Percentiles rank a stretch among this genome's conserved stretches.
These are phyloP conservation scores for Castanopsis chinensis DNA, from an alignment of 306 rosid genomes.

Conservation along the genomic window DNA sequence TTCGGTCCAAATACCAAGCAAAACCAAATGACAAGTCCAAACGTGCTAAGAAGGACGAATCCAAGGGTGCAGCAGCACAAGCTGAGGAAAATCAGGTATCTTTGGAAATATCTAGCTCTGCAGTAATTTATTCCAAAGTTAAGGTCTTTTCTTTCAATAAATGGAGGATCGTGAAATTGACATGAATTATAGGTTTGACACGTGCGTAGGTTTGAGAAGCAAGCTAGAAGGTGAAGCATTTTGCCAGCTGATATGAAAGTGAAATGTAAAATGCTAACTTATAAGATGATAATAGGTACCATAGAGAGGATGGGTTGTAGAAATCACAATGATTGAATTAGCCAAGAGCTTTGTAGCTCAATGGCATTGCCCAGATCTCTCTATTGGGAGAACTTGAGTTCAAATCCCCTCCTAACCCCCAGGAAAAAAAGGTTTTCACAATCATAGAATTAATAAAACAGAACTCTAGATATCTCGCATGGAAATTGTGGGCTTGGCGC, in stretches of 20 bases:
- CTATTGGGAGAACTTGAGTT: too few species aligned
- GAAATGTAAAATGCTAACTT: neutral
- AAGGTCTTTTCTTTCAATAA: neutral
- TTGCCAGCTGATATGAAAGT: neutral
- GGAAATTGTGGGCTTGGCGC: neutral
- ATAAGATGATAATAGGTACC: neutral
- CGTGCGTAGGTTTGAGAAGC: neutral
- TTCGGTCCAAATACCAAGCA: conserved; percentile 76
- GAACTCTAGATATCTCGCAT: neutral
- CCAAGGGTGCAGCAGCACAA: conserved; percentile 60
- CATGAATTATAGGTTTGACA: neutral
- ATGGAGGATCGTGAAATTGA: neutral
- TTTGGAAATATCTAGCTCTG: conserved; percentile 21
- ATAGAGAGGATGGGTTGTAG: neutral
- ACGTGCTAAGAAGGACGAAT: conserved; percentile 83
- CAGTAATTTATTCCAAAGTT: neutral
- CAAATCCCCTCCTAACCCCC: too few species aligned
- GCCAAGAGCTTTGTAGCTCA: too few species aligned
- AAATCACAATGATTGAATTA: too few species aligned
- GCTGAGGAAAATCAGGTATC: conserved; percentile 85
- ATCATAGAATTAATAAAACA: neutral
- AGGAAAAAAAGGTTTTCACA: too few species aligned
- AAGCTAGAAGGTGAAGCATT: neutral
- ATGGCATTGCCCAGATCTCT: too few species aligned
- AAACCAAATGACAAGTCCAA: conserved; percentile 80